A percentile compares a stretch with the other conserved stretches of the same genome.
Evolutionary conservation across 345 rosid species (phyloP).

Genomic region (Salix caprea): DNA sequence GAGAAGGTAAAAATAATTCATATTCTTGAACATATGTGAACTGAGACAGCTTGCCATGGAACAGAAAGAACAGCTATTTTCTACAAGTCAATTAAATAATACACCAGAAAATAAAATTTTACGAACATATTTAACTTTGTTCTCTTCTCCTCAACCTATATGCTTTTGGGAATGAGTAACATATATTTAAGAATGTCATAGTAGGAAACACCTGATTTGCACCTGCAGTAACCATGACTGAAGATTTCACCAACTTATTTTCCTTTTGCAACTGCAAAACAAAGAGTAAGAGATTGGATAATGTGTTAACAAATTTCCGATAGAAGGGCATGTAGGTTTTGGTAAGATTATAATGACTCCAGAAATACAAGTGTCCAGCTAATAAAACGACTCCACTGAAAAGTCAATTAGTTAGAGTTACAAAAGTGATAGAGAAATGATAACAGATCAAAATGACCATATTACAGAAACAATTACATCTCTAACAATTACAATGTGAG

Average conservation of each 20-base stretch:
- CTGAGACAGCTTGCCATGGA: constrained; percentile 3
- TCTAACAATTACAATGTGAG: neutral
- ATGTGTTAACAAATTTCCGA: neutral
- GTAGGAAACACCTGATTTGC: constrained; percentile 76
- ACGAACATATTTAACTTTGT: neutral
- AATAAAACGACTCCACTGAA: neutral
- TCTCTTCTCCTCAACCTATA: neutral
- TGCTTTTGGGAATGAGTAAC: constrained; percentile 3
- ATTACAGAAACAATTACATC: neutral
- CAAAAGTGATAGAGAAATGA: neutral
- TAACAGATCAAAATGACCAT: neutral
- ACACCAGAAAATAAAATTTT: neutral
- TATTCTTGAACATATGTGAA: neutral
- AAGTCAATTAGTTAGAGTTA: neutral
- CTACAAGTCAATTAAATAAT: neutral
- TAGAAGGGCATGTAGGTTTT: neutral
- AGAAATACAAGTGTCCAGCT: neutral
- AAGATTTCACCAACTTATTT: constrained; percentile 67
- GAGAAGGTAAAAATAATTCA: constrained; percentile 9
- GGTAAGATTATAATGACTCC: neutral
- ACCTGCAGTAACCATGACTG: constrained; percentile 94
- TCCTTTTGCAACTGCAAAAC: constrained; percentile 55
- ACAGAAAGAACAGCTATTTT: neutral
- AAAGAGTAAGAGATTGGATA: constrained; percentile 7
- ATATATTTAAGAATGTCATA: neutral